Conservation (phyloP, 2,329 filamentous ascomycete genomes). For the Cladophialophora yegresii region DNA sequence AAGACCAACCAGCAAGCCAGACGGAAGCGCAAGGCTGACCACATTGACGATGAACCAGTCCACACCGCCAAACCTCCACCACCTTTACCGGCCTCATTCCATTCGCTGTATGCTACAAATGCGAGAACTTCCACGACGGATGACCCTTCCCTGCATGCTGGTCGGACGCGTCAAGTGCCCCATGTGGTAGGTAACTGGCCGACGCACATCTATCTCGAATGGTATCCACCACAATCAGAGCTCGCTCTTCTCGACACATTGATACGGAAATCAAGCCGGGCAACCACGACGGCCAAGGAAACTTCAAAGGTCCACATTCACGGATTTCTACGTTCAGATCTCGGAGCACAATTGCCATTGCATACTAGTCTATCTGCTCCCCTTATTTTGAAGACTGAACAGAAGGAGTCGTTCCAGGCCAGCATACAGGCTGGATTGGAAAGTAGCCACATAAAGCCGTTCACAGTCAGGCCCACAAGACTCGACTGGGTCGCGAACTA, state of each 20-base stretch:
- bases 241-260: slow-evolving; percentile 40
- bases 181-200: slow-evolving; percentile 92
- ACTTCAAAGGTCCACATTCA: slow-evolving; percentile 38
- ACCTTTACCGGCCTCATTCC: slow-evolving; percentile 73
- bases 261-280: slow-evolving; percentile 31
- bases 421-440: slow-evolving; percentile 52
- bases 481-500: slow-evolving; percentile 68
- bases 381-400: slow-evolving; percentile 70
- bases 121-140: slow-evolving; percentile 76
- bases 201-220: slow-evolving; percentile 88
- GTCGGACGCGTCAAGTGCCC: slow-evolving; percentile 76
- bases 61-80: slow-evolving; percentile 23
- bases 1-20: slow-evolving; percentile 14
- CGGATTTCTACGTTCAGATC: slow-evolving; percentile 73
- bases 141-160: slow-evolving; percentile 81
- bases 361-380: slow-evolving; percentile 90
- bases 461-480: slow-evolving; percentile 48
- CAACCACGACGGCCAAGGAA: neutral
- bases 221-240: slow-evolving; percentile 56
- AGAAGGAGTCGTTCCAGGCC: slow-evolving; percentile 68
- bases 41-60: slow-evolving; percentile 35
- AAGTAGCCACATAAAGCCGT: slow-evolving; percentile 47
- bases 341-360: slow-evolving; percentile 75
- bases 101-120: slow-evolving; percentile 84
- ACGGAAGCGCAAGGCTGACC: slow-evolving; percentile 29